phyloP scores from a whole-genome alignment of 768 basidiomycete genomes.

The Macrolepiota dolichaula region DNA sequence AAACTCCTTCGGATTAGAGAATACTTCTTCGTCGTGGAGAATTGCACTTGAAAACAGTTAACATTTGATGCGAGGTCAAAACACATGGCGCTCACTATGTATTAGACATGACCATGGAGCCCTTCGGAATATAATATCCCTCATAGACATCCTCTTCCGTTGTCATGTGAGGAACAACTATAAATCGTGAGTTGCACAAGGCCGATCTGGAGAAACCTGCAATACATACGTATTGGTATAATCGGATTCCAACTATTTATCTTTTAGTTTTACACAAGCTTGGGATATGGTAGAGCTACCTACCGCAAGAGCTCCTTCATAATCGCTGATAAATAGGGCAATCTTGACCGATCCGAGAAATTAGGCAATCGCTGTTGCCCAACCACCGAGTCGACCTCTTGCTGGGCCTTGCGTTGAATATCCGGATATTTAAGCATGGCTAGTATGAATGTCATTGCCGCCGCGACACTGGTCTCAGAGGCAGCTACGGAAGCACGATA shows the following conservation, averaged over 20 bases:
- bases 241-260: background rate
- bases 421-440: background rate
- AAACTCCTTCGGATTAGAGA: conserved; percentile 18
- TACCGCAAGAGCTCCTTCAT: background rate
- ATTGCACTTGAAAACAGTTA: no score
- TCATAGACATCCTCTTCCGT: conserved; percentile 37
- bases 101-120: conserved; percentile 13
- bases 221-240: no score
- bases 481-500: no score
- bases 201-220: no score
- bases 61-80: no score
- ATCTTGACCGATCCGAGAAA: background rate
- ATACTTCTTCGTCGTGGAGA: conserved; percentile 16
- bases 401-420: background rate
- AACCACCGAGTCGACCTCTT: background rate
- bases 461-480: background rate
- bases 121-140: conserved; percentile 30
- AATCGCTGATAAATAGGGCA: background rate
- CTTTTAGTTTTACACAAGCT: background rate
- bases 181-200: no score
- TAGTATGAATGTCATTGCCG: background rate
- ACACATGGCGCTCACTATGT: conserved; percentile 12
- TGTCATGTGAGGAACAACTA: conserved; percentile 29
- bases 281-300: background rate
- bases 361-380: background rate